Evolutionary conservation across 2,329 filamentous ascomycete species (phyloP).

Genomic region (Cladosporium sp.): DNA sequence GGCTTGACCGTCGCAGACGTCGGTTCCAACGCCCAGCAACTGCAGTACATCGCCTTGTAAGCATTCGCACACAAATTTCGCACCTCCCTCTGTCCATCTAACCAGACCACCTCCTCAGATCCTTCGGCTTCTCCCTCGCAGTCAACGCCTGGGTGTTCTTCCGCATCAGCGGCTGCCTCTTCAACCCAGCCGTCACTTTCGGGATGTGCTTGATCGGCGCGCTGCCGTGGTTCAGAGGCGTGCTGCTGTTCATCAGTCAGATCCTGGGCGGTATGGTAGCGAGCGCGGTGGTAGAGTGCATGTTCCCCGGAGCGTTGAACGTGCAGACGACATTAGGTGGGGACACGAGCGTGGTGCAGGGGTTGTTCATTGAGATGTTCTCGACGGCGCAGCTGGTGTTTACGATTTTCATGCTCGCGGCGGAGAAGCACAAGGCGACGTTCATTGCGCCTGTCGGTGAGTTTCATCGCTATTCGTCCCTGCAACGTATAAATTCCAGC

Average conservation of each 20-base stretch:
- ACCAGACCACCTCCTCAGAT: neutral
- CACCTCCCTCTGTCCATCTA: too few relatives aligned
- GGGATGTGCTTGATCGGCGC: conserved; percentile 39
- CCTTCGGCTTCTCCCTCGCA: conserved; percentile 43
- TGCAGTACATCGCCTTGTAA: conserved; percentile 37
- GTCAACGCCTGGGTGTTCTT: conserved; percentile 44
- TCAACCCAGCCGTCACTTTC: conserved; percentile 39
- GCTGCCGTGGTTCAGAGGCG: conserved; percentile 37
- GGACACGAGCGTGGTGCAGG: conserved; percentile 40
- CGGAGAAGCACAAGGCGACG: conserved; percentile 45
- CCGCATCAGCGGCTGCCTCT: conserved; percentile 35
- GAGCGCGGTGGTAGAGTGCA: conserved; percentile 35
- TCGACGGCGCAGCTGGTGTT: conserved; percentile 44
- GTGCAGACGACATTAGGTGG: conserved; percentile 38
- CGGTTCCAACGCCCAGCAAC: conserved; percentile 38
- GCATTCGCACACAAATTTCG: too few relatives aligned
- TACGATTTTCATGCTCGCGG: conserved; percentile 45
- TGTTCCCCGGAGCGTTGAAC: conserved; percentile 41
- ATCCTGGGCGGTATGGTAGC: conserved; percentile 42
- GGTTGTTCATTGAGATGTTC: conserved; percentile 45
- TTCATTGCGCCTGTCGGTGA: conserved; percentile 41
- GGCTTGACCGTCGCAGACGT: conserved; percentile 32
- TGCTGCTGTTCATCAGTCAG: conserved; percentile 39
- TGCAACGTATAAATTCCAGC: neutral
- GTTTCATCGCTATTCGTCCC: neutral